Conservation (phyloP, 139 green algal species). For the Chlorella sp. region DNA sequence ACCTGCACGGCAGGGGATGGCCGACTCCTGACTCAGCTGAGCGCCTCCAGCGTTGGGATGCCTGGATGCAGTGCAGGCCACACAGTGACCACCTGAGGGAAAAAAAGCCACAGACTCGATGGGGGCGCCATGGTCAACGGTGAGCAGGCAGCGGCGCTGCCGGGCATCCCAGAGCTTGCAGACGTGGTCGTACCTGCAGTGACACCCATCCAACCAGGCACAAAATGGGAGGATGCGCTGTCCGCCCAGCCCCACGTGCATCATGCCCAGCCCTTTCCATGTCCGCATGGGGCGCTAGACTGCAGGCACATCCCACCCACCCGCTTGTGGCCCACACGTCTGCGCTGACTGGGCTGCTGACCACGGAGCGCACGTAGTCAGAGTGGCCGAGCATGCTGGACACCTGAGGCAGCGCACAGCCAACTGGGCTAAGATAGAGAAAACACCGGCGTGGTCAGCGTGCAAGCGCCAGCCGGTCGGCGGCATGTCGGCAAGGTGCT, state of each 20-base stretch:
- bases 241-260: no score
- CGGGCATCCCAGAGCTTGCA: constrained; percentile 90
- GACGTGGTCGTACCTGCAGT: constrained; percentile 84
- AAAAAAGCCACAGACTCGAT: constrained; percentile 89
- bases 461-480: background rate
- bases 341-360: constrained; percentile 53
- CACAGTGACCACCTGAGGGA: constrained; percentile 57
- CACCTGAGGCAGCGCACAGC: constrained; percentile 38
- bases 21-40: no score
- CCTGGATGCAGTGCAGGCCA: no score
- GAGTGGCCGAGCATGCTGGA: constrained; percentile 78
- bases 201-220: background rate
- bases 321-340: constrained; percentile 79
- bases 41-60: no score
- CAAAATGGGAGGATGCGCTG: background rate
- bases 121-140: constrained; percentile 81
- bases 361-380: constrained; percentile 88
- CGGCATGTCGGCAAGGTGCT: background rate
- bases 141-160: constrained; percentile 39
- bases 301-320: background rate
- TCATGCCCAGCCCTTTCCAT: no score
- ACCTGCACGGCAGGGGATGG: constrained; percentile 41
- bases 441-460: no score
- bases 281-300: background rate
- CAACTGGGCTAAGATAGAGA: background rate